phyloP scores from a whole-genome alignment of 306 rosid species.

The Fagus sylvatica region DNA sequence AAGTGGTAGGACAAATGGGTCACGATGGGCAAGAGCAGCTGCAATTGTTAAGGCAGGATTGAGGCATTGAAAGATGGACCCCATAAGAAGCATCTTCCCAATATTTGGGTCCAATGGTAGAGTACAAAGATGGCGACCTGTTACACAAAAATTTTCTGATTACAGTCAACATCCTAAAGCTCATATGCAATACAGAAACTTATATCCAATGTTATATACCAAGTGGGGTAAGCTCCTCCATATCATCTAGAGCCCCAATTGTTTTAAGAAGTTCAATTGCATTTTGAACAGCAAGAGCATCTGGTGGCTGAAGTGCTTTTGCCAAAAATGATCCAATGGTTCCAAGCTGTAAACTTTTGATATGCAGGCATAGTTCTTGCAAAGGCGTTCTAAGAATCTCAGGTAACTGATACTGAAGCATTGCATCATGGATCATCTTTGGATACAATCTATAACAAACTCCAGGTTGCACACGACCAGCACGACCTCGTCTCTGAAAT shows the following conservation, averaged over 20 bases:
- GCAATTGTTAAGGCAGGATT: constrained; percentile 93
- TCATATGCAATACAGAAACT: constrained; percentile 23
- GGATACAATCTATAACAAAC: constrained; percentile 91
- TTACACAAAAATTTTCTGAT: constrained; percentile 27
- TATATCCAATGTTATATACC: constrained; percentile 48
- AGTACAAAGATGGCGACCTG: constrained; percentile 88
- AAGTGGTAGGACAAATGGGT: constrained; percentile 88
- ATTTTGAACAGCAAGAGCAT: constrained; percentile 87
- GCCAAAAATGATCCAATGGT: constrained; percentile 81
- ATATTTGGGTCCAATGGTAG: constrained; percentile 98
- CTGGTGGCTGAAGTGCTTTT: constrained; percentile 98
- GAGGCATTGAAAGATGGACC: constrained; percentile 95
- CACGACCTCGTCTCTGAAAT: constrained; percentile 95
- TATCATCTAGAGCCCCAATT: constrained; percentile 81
- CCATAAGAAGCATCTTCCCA: constrained; percentile 98
- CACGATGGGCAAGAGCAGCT: constrained; percentile 92
- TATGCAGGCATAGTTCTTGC: constrained; percentile 96
- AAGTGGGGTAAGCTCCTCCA: constrained; percentile 90
- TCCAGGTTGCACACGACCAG: constrained; percentile 98
- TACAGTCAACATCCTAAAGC: constrained; percentile 21
- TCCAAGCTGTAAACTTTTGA: constrained; percentile 94
- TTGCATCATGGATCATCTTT: constrained; percentile 76
- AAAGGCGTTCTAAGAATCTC: constrained; percentile 94
- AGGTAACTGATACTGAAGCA: constrained; percentile 89
- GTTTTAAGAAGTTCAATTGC: constrained; percentile 94